These are phyloP conservation scores for Diutina scorzettiae DNA, from an alignment of 1,139 yeast genomes.

Conservation along the genomic window DNA sequence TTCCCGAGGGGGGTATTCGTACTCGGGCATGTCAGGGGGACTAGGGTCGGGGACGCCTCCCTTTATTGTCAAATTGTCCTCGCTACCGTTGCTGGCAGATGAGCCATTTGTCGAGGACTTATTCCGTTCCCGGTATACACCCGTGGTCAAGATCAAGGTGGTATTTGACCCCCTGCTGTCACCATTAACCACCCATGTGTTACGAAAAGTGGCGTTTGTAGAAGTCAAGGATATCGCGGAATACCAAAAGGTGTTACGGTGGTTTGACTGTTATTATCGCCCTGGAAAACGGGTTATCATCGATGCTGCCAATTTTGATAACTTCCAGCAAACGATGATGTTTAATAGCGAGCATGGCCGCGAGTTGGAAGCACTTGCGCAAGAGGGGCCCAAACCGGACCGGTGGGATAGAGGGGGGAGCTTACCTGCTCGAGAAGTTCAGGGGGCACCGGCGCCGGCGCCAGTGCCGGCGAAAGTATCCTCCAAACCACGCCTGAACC, in stretches of 20 bases:
- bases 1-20: background rate
- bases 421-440: background rate
- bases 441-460: background rate
- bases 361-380: constrained; percentile 10
- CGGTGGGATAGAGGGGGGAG: constrained; percentile 2
- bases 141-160: constrained; percentile 28
- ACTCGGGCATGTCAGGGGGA: background rate
- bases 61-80: background rate
- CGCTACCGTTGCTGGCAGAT: constrained; percentile 17
- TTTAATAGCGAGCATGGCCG: constrained; percentile 26
- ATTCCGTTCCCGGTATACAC: constrained; percentile 30
- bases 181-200: constrained; percentile 26
- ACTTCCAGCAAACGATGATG: constrained; percentile 33
- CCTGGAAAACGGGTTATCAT: constrained; percentile 29
- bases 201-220: constrained; percentile 49
- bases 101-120: constrained; percentile 31
- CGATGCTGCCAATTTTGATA: constrained; percentile 36
- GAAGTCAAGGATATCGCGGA: constrained; percentile 39
- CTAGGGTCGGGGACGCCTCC: background rate
- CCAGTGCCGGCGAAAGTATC: background rate
- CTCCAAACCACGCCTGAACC: constrained; percentile 22
- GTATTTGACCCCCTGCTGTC: constrained; percentile 31
- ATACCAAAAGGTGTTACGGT: constrained; percentile 30
- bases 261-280: constrained; percentile 33
- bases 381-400: background rate